These are phyloP conservation scores for Plasmopara viticola DNA, from an alignment of 352 stramenopile genomes.

Conservation along the genomic window DNA sequence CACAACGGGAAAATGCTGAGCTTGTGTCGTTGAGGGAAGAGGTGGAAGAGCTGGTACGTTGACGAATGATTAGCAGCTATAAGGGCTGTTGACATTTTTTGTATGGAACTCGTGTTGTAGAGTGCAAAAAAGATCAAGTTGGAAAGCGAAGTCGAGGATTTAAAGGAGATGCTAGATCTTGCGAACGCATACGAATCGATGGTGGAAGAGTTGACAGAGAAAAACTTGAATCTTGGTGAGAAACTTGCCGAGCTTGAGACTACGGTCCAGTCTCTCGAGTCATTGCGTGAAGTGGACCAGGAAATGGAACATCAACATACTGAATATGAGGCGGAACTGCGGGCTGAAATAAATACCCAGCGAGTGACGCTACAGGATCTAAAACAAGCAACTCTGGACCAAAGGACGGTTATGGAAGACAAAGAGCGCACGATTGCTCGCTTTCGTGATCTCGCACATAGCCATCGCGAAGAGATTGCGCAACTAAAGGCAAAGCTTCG, in stretches of 20 bases:
- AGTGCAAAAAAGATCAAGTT: slow-evolving; percentile 47
- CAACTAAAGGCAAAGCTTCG: slow-evolving; percentile 70
- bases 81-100: slow-evolving; percentile 5
- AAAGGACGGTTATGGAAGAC: slow-evolving; percentile 63
- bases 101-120: slow-evolving; percentile 14
- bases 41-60: slow-evolving; percentile 61
- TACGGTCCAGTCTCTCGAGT: slow-evolving; percentile 67
- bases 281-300: slow-evolving; percentile 76
- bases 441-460: slow-evolving; percentile 67
- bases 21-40: slow-evolving; percentile 57
- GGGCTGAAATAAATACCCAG: slow-evolving; percentile 59
- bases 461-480: slow-evolving; percentile 67
- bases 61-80: not conserved
- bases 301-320: slow-evolving; percentile 87
- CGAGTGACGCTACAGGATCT: slow-evolving; percentile 47
- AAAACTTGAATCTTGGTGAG: slow-evolving; percentile 79
- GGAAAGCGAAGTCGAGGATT: slow-evolving; percentile 66
- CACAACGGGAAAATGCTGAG: slow-evolving; percentile 66
- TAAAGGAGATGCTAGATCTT: slow-evolving; percentile 83
- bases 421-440: slow-evolving; percentile 74
- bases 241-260: slow-evolving; percentile 72
- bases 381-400: slow-evolving; percentile 43
- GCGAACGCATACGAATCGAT: slow-evolving; percentile 85
- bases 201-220: slow-evolving; percentile 85
- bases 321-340: slow-evolving; percentile 75